Base-by-base conservation (phyloP, 2,329 filamentous ascomycete species). In the Cytospora leucostoma region DNA sequence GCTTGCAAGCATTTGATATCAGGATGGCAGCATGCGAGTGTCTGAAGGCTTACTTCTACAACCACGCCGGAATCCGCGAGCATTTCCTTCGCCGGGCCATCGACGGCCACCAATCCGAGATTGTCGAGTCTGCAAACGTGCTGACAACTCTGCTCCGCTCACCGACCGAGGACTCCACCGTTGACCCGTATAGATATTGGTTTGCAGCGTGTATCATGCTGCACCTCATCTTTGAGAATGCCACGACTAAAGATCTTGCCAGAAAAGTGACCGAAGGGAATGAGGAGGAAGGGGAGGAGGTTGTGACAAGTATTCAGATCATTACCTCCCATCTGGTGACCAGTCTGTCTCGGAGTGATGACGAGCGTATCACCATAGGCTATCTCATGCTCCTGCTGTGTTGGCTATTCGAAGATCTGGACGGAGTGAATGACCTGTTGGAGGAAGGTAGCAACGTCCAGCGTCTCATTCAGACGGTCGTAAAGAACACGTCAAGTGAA, bases 391-490 rank as follows among this genome's bases (percentile, higher is more conserved):
- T 98, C 11, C 84, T 99, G 3, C 87, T 90, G 38, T 88, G 89
- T 32, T 97, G 94, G 91, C 80, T 98, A 11, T 99, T 93, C 72
- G 94, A 99, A 72, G 93, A 97, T 69, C 86, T 92, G 8, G 90
- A 93, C 69, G 93, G 90, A 2, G 92, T 98, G 19, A 93, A 98
- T 74, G 93, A 99, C 74, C 93, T 99, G 67, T 81, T 99, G 2
- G 88, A 88, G 6, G 95, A 99, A 74, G 94, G 92, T 1, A 97
- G 92, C 76, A 96, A 92, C 72, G 83, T 98, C n/a, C 90, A 97
- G 71, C 90, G 88, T 52, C 80, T 97, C 37, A 86, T 95, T 15
- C 90, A 95, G 70, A 85, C 88, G 34, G 87, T 91, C 49, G 72
- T 82, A 21, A 88, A 88, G 67, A 85, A 88, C 65, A 78, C 82